Conservation (phyloP, 2,329 filamentous ascomycete genomes). For the Curvularia lunata region DNA sequence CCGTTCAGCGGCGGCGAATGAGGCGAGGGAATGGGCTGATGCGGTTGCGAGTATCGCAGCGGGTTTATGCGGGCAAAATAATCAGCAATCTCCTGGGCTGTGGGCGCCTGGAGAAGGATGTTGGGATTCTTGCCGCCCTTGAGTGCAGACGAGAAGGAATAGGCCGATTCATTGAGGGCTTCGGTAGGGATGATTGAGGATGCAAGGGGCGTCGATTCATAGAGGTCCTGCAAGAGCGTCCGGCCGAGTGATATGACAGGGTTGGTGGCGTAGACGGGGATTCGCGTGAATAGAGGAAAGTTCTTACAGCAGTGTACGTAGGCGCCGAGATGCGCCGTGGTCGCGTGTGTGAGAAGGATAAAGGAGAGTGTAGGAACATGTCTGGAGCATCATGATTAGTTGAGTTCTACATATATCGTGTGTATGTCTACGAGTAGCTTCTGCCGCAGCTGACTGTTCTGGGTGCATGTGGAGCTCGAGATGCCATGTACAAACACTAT, state of each 20-base stretch:
- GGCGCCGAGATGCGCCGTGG: constrained; percentile 86
- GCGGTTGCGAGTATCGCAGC: constrained; percentile 95
- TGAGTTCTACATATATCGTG: constrained; percentile 14
- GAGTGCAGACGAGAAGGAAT: constrained; percentile 58
- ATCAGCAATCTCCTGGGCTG: constrained; percentile 83
- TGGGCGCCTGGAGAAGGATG: constrained; percentile 73
- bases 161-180: constrained; percentile 71
- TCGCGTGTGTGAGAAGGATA: constrained; percentile 93
- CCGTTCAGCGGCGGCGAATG: constrained; percentile 90
- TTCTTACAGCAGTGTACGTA: constrained; percentile 98
- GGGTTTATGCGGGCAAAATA: constrained; percentile 92
- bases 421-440: constrained; percentile 16
- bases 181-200: constrained; percentile 79
- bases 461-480: constrained; percentile 3
- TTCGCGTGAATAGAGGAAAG: constrained; percentile 86
- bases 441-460: background rate
- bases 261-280: constrained; percentile 92
- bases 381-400: constrained; percentile 56
- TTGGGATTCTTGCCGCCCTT: constrained; percentile 53
- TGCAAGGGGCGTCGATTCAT: constrained; percentile 86
- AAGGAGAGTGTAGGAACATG: constrained; percentile 91
- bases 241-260: constrained; percentile 93
- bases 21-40: constrained; percentile 84
- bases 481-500: background rate
- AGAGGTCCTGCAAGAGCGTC: constrained; percentile 88